A percentile compares a stretch with the other conserved stretches of the same genome.
Evolutionary conservation across 805 yeast genomes (phyloP).

Genomic region (Tetrapisispora fleetii): DNA sequence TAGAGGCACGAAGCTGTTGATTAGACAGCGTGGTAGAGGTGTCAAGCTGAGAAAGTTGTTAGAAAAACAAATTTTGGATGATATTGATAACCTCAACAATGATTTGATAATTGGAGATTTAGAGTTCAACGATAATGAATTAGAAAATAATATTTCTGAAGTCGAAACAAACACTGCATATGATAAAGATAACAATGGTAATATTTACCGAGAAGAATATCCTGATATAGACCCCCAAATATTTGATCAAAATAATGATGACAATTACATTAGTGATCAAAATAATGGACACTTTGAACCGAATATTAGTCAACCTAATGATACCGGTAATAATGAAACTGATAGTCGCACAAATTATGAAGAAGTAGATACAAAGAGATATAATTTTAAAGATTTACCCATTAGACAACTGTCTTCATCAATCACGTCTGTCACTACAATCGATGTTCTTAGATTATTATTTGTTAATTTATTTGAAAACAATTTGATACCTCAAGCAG

Average conservation of each 20-base stretch:
- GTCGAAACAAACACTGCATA: background rate
- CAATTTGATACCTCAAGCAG: slow-evolving; percentile 19
- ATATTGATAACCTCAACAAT: slow-evolving; percentile 2
- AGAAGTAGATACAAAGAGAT: background rate
- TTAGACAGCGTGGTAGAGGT: slow-evolving; percentile 23
- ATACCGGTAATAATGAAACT: background rate
- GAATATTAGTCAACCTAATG: too few relatives aligned
- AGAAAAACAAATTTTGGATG: slow-evolving; percentile 16
- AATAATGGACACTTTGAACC: background rate
- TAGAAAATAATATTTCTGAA: background rate
- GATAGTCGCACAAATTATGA: background rate
- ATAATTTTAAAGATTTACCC: slow-evolving; percentile 2
- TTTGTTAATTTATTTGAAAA: slow-evolving; percentile 15
- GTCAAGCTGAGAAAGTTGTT: slow-evolving; percentile 10
- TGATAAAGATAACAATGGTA: slow-evolving; percentile 9
- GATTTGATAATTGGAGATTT: background rate
- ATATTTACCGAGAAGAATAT: background rate
- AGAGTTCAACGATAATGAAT: background rate
- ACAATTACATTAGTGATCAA: background rate
- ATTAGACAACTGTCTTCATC: slow-evolving; percentile 13
- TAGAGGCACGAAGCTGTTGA: slow-evolving; percentile 22
- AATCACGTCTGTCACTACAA: slow-evolving; percentile 18
- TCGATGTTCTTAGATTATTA: slow-evolving; percentile 17
- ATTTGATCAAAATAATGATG: background rate
- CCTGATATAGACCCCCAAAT: slow-evolving; percentile 1